Conservation (phyloP, 2,329 filamentous ascomycete genomes). For the Aspergillus melleus region DNA sequence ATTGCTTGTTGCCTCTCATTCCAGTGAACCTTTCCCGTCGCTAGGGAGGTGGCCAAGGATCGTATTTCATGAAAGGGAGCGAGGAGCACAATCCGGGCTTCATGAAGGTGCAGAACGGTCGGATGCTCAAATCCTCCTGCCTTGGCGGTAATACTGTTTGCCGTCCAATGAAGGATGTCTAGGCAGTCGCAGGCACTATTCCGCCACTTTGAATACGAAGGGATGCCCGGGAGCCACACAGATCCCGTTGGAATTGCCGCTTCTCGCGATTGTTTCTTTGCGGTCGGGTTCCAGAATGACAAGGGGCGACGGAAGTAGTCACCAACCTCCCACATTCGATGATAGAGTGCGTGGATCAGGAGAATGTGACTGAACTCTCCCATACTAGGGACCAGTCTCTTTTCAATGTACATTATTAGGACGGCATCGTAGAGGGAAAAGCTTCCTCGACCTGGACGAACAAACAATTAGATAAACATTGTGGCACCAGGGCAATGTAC, state of each 20-base stretch:
- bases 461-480: not conserved
- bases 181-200: slow-evolving; percentile 48
- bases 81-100: slow-evolving; percentile 55
- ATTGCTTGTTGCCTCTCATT: slow-evolving; percentile 27
- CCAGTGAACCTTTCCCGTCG: slow-evolving; percentile 32
- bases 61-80: slow-evolving; percentile 51
- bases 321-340: slow-evolving; percentile 51
- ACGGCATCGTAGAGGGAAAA: slow-evolving; percentile 45
- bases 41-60: slow-evolving; percentile 41
- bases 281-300: slow-evolving; percentile 48
- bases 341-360: slow-evolving; percentile 53
- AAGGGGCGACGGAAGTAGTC: slow-evolving; percentile 48
- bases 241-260: slow-evolving; percentile 35
- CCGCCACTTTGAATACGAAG: slow-evolving; percentile 49
- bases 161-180: slow-evolving; percentile 60
- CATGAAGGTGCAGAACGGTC: slow-evolving; percentile 57
- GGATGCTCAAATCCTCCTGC: slow-evolving; percentile 54
- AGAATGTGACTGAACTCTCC: slow-evolving; percentile 53
- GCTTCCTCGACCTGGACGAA: slow-evolving; percentile 21
- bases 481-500: not conserved
- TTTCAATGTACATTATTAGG: slow-evolving; percentile 52
- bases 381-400: slow-evolving; percentile 44
- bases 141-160: slow-evolving; percentile 53
- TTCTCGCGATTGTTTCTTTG: slow-evolving; percentile 38
- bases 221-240: slow-evolving; percentile 51